These are phyloP conservation scores for Euryodendron excelsum DNA, from an alignment of 148 eudicot species.

Conservation along the genomic window DNA sequence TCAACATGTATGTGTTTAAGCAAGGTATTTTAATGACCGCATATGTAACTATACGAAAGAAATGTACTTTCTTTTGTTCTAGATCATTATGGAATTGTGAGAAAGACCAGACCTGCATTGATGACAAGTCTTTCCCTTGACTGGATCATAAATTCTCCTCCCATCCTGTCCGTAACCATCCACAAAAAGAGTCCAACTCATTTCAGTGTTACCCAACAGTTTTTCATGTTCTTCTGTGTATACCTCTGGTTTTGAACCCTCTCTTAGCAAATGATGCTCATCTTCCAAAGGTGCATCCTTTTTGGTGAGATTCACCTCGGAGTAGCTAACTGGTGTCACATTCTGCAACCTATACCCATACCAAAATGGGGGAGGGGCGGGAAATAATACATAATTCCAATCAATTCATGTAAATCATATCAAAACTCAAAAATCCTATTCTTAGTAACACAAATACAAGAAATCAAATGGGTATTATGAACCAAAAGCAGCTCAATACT, in stretches of 20 bases:
- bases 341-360: conserved; percentile 57
- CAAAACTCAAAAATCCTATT: not conserved
- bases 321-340: conserved; percentile 60
- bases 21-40: not conserved
- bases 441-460: not conserved
- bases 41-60: not conserved
- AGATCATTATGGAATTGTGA: not conserved
- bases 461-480: not conserved
- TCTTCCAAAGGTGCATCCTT: conserved; percentile 27
- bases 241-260: conserved; percentile 67
- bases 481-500: not conserved
- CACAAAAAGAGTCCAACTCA: conserved; percentile 71
- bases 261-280: conserved; percentile 33
- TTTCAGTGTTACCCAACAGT: conserved; percentile 67
- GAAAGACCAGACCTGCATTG: conserved; percentile 69
- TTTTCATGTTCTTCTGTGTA: conserved; percentile 88
- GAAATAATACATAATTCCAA: not conserved
- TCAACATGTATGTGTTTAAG: not conserved
- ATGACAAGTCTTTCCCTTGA: conserved; percentile 86
- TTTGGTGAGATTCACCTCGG: conserved; percentile 43
- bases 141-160: conserved; percentile 65
- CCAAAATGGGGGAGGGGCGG: not conserved
- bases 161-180: conserved; percentile 84
- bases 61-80: not conserved
- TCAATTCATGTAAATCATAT: not conserved